These are phyloP conservation scores for Coemansia sp. DNA, from an alignment of 192 early-diverging fungal genomes.

Conservation along the genomic window DNA sequence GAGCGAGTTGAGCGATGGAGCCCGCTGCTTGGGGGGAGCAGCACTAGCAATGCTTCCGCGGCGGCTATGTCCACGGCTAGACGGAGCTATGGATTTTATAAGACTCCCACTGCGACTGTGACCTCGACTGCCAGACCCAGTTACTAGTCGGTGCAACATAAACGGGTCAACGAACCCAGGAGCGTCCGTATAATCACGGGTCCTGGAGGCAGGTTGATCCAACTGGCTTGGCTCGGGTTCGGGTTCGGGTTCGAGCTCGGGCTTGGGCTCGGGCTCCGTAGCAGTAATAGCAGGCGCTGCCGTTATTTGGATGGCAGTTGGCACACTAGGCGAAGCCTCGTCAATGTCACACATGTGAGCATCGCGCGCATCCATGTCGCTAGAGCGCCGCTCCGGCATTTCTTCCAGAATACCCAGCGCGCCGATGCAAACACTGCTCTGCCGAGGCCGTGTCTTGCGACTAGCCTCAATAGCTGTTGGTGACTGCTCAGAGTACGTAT, in stretches of 20 bases:
- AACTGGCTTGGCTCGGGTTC: background rate
- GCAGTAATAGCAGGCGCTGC: background rate
- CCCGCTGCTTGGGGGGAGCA: slow-evolving; percentile 6
- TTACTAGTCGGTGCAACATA: slow-evolving; percentile 9
- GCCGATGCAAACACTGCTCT: slow-evolving; percentile 32
- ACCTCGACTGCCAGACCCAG: slow-evolving; percentile 15
- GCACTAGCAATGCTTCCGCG: slow-evolving; percentile 36
- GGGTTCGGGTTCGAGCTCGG: background rate
- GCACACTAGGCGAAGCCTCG: slow-evolving; percentile 11
- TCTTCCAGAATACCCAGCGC: slow-evolving; percentile 16
- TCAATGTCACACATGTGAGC: slow-evolving; percentile 4
- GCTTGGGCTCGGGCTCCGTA: background rate
- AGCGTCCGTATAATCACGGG: background rate
- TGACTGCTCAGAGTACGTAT: background rate
- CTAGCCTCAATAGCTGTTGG: background rate
- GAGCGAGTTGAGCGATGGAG: background rate
- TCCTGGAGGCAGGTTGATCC: background rate
- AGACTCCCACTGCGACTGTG: slow-evolving; percentile 33
- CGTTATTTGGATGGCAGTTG: background rate
- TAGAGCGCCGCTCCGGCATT: slow-evolving; percentile 26
- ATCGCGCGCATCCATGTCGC: slow-evolving; percentile 6
- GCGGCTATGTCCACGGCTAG: slow-evolving; percentile 38
- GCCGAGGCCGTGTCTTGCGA: slow-evolving; percentile 15
- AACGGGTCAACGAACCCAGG: slow-evolving; percentile 12
- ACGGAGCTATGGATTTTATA: slow-evolving; percentile 13